Base-by-base conservation (phyloP, 2,329 filamentous ascomycete species). In the Diaporthe sp. region DNA sequence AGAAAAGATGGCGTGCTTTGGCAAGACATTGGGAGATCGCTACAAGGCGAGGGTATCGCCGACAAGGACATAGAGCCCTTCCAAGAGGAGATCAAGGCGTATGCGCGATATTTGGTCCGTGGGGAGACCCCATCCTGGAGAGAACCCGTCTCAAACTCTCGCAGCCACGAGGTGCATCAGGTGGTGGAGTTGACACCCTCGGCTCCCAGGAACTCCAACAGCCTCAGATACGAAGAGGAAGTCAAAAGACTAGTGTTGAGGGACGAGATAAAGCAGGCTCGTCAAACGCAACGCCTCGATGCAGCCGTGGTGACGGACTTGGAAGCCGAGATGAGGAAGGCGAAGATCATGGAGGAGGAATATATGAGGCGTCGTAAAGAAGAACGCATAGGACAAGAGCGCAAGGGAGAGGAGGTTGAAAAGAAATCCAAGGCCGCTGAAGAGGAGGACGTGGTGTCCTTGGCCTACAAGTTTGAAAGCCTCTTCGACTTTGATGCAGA, bases 41-140 rank as follows among this genome's bases (percentile, higher is more conserved):
- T 70, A 28, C 65, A 70, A 3, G 34, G n/a, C 1, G 65, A 70
- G 25, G 65, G 49, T 1, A 70, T 70, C 49, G 19, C 10, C 15
- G 65, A 55, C 5, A 42, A 42, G n/a, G 49, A 70, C 25, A 31
- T 70, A 19, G 49, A 70, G 22, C 22, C 49, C 9, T 70, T 70
- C n/a, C 49, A 70, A 3, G 49, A 70, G 31, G 65, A 70, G 49
- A 39, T 70, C 49, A 70, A 70, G 65, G 65, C 65, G n/a, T 70
- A 70, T 22, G 65, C 65, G 5, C 65, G 65, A 7, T 70, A 70
- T 15, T 15, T 70, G 12, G 49, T 70, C 15, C 65, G 65, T 1
- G 65, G 65, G 7, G 49, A 70, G 34, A 70, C 65, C 0, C 65
- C 65, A 9, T 70, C 55, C 6, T 70, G 65, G 65, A 70, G 37